Conservation (phyloP, 169 alveolate genomes). For the Cryptosporidium canis region DNA sequence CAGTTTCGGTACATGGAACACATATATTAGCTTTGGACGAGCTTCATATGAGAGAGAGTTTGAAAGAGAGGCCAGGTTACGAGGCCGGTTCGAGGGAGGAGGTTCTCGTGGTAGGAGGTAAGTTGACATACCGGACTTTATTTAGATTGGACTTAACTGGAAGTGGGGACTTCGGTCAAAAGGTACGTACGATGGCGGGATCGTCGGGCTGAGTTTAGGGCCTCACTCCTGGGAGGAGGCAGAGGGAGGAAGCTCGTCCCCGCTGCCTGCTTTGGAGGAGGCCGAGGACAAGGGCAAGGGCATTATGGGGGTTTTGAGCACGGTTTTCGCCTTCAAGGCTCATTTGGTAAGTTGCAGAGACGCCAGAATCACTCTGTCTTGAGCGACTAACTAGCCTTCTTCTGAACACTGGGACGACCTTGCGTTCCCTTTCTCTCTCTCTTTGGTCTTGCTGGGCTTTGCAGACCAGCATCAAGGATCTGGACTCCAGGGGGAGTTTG, state of each 20-base stretch:
- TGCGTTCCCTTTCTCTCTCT: neutral
- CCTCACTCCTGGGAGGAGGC: neutral
- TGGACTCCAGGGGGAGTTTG: neutral
- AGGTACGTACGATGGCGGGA: slow-evolving; percentile 67
- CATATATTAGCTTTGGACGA: neutral
- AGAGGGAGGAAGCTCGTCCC: neutral
- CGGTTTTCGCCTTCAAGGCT: slow-evolving; percentile 46
- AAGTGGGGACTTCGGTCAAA: neutral
- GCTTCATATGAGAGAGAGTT: neutral
- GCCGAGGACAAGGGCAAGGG: neutral
- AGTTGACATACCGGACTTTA: neutral
- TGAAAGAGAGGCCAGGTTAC: neutral
- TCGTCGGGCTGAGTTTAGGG: slow-evolving; percentile 11
- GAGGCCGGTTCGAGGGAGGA: neutral
- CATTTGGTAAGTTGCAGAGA: slow-evolving; percentile 49
- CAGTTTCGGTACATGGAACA: neutral
- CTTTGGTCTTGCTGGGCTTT: neutral
- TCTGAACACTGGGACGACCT: neutral
- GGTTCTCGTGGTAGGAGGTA: slow-evolving; percentile 47
- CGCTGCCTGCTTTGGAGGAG: neutral
- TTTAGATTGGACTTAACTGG: neutral
- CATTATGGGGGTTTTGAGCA: neutral
- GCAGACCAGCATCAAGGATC: slow-evolving; percentile 36
- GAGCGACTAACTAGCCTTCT: too few species aligned
- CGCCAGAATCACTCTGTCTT: too few species aligned